These are phyloP conservation scores for Trypanosoma cruzi DNA, from an alignment of 208 protist genomes.

Conservation along the genomic window DNA sequence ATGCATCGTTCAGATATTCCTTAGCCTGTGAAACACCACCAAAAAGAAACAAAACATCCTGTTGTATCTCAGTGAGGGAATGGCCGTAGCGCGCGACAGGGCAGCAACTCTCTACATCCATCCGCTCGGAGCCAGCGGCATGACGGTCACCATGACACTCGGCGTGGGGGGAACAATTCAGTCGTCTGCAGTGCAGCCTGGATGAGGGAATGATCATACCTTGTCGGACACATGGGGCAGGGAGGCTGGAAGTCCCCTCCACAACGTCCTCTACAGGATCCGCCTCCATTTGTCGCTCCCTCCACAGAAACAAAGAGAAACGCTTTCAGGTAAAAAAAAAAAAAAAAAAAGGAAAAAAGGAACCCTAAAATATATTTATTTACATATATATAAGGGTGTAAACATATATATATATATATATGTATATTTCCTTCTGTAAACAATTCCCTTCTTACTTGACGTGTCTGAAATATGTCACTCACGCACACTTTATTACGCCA, in stretches of 20 bases:
- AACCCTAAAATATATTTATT: too few relatives aligned
- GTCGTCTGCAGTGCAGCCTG: neutral
- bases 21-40: constrained; percentile 10
- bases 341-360: neutral
- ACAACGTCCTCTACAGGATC: neutral
- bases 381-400: too few relatives aligned
- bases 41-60: constrained; percentile 23
- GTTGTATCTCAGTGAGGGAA: constrained; percentile 17
- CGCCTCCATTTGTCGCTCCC: neutral
- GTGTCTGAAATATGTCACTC: too few relatives aligned
- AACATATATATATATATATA: too few relatives aligned
- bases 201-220: neutral
- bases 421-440: too few relatives aligned
- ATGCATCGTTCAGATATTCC: constrained; percentile 21
- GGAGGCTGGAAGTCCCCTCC: neutral
- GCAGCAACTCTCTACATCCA: neutral
- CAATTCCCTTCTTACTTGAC: too few relatives aligned
- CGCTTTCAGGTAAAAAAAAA: neutral
- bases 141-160: neutral
- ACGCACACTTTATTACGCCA: neutral
- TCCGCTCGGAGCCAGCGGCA: neutral
- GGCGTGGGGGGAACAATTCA: neutral
- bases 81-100: constrained; percentile 24
- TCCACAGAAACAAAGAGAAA: too few relatives aligned
- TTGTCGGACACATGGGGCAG: too few relatives aligned